Evolutionary conservation across 257 asterid genomes (phyloP).

Genomic region (Salvia rosmarinus): DNA sequence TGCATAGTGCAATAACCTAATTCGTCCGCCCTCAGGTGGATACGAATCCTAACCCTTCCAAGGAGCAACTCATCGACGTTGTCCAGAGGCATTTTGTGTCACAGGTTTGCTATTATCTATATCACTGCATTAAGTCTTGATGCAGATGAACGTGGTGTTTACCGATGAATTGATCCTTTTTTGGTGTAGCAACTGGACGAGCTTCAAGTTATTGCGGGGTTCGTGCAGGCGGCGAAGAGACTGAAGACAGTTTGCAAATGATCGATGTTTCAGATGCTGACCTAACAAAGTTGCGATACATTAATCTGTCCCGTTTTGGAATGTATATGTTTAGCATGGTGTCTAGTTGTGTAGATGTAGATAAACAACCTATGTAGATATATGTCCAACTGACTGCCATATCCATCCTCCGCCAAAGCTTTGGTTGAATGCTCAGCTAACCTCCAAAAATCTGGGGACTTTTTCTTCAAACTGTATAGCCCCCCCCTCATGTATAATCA

Average conservation of each 20-base stretch:
- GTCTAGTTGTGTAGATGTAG: conserved; percentile 4
- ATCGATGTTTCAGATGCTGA: neutral
- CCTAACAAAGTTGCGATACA: conserved; percentile 13
- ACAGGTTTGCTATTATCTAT: conserved; percentile 57
- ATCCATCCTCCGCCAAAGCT: neutral
- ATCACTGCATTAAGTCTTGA: neutral
- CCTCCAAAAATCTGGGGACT: conserved; percentile 4
- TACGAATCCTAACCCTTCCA: conserved; percentile 71
- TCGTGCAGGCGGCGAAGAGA: conserved; percentile 86
- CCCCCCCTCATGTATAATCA: neutral
- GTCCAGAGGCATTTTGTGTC: conserved; percentile 93
- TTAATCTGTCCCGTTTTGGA: neutral
- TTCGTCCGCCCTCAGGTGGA: conserved; percentile 52
- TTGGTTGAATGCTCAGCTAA: conserved; percentile 14
- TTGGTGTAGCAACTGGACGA: conserved; percentile 84
- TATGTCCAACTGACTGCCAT: conserved; percentile 2
- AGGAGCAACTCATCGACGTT: conserved; percentile 83
- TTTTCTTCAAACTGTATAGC: conserved; percentile 12
- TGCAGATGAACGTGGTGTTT: neutral
- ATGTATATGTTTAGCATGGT: neutral
- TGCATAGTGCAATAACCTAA: neutral
- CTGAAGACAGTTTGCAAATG: conserved; percentile 73
- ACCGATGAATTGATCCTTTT: neutral
- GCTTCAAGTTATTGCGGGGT: conserved; percentile 78
- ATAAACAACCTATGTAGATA: neutral